Percentiles rank a stretch among this genome's conserved stretches.
Evolutionary conservation across 495 filamentous ascomycete species (phyloP).

Genomic region (Venustampulla echinocandica): DNA sequence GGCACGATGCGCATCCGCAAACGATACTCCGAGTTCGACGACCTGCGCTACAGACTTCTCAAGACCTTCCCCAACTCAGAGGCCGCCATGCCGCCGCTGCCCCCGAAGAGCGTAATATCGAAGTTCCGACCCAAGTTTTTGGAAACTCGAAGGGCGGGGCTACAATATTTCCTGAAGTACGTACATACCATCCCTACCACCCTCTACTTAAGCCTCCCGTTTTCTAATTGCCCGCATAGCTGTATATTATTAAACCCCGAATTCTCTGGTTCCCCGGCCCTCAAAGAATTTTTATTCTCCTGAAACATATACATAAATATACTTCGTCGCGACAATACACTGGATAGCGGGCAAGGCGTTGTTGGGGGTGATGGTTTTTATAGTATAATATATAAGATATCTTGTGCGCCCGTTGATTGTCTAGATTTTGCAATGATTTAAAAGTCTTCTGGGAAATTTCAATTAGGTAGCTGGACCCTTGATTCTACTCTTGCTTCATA

Average conservation of each 20-base stretch:
- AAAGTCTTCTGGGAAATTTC: no score
- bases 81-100: conserved; percentile 45
- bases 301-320: no score
- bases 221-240: conserved; percentile 24
- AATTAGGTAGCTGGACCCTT: no score
- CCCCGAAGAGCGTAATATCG: conserved; percentile 45
- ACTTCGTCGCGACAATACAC: no score
- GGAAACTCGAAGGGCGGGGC: conserved; percentile 41
- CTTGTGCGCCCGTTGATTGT: no score
- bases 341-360: no score
- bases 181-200: conserved; percentile 9
- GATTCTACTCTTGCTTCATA: no score
- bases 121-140: conserved; percentile 45
- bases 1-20: conserved; percentile 46
- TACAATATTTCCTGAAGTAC: conserved; percentile 51
- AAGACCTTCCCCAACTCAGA: conserved; percentile 46
- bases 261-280: conserved; percentile 45
- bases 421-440: no score
- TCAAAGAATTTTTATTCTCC: conserved; percentile 49
- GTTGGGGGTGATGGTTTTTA: no score
- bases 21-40: conserved; percentile 51
- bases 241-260: conserved; percentile 50
- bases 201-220: neutral
- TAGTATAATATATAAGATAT: no score
- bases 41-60: conserved; percentile 38